phyloP scores from a whole-genome alignment of 176 grass and related monocot genomes.

The Musa troglodytarum region DNA sequence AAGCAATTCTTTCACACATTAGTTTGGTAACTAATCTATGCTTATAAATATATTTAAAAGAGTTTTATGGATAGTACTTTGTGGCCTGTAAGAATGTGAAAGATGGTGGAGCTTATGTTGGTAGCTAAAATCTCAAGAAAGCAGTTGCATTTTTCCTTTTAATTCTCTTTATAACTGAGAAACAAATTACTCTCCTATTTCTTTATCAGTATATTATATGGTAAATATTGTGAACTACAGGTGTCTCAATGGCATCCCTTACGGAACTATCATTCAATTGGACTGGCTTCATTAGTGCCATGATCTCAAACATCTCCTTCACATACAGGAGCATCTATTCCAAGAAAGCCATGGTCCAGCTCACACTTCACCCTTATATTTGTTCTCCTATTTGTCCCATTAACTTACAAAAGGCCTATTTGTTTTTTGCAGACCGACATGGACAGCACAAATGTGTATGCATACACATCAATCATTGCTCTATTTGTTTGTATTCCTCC shows the following conservation, averaged over 20 bases:
- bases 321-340: conserved; percentile 98
- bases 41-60: background rate
- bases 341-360: conserved; percentile 96
- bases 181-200: too few relatives aligned
- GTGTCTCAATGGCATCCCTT: conserved; percentile 96
- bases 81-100: background rate
- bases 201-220: background rate
- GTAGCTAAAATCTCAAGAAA: background rate
- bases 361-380: conserved; percentile 14
- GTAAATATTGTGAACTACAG: conserved; percentile 23
- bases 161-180: background rate
- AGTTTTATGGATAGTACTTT: background rate
- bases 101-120: background rate
- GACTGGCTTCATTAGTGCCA: conserved; percentile 91
- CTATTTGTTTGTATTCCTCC: conserved; percentile 94
- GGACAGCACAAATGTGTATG: conserved; percentile 98
- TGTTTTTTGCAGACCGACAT: conserved; percentile 78
- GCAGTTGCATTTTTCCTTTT: background rate
- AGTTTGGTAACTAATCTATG: too few relatives aligned
- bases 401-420: background rate
- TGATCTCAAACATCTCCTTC: conserved; percentile 99
- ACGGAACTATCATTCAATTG: conserved; percentile 98
- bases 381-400: background rate
- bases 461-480: conserved; percentile 92
- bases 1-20: too few relatives aligned